Evolutionary conservation across 257 asterid species (phyloP).

Genomic region (Nicotiana paniculata): DNA sequence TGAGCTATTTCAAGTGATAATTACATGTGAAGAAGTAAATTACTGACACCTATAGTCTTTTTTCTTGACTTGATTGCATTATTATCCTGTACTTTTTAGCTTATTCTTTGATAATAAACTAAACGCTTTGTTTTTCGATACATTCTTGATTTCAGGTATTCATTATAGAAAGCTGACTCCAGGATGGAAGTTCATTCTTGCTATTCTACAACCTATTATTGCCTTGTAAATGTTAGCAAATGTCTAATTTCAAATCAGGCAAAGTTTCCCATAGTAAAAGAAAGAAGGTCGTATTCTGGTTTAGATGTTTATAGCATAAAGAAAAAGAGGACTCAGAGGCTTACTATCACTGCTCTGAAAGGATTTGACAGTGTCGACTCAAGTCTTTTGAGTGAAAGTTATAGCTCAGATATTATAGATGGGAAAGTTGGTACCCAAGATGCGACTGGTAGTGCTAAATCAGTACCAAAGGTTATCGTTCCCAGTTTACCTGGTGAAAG

Average conservation of each 20-base stretch:
- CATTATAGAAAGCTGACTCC: slow-evolving; percentile 30
- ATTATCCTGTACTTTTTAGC: background rate
- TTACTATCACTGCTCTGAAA: slow-evolving; percentile 26
- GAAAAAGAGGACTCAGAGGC: slow-evolving; percentile 15
- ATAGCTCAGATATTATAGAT: slow-evolving; percentile 37
- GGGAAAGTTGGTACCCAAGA: slow-evolving; percentile 32
- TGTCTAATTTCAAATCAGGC: slow-evolving; percentile 18
- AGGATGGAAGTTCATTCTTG: slow-evolving; percentile 58
- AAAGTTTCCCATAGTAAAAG: slow-evolving; percentile 24
- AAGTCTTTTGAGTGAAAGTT: slow-evolving; percentile 33
- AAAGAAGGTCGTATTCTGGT: slow-evolving; percentile 19
- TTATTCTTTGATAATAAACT: background rate
- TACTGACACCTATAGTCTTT: background rate
- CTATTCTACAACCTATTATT: slow-evolving; percentile 29
- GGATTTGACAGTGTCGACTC: slow-evolving; percentile 32
- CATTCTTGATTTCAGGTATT: slow-evolving; percentile 18
- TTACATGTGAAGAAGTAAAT: background rate
- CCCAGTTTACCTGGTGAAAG: slow-evolving; percentile 68
- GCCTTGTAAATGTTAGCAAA: slow-evolving; percentile 24
- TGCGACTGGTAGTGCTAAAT: slow-evolving; percentile 25
- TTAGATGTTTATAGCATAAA: slow-evolving; percentile 18
- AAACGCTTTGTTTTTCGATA: background rate
- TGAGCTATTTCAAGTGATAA: background rate
- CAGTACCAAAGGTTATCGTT: slow-evolving; percentile 57
- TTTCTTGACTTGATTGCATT: background rate